phyloP scores from a whole-genome alignment of 306 rosid genomes.

The Cotoneaster glaucophyllus region DNA sequence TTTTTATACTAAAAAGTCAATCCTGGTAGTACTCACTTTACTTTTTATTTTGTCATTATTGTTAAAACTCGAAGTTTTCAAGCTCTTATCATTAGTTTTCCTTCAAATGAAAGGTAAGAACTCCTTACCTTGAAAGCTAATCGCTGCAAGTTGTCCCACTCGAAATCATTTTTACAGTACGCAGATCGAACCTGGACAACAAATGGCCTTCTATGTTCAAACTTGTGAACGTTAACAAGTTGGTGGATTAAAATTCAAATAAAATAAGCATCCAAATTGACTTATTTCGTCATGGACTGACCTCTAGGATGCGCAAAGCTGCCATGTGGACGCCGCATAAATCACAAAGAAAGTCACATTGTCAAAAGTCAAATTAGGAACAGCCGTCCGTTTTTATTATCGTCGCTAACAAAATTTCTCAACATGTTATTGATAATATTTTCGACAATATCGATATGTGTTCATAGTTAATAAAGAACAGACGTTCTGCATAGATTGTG shows the following conservation, averaged over 20 bases:
- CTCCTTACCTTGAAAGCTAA: constrained; percentile 55
- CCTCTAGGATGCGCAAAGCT: constrained; percentile 85
- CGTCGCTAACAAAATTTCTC: not conserved
- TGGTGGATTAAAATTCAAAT: not conserved
- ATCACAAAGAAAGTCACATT: not conserved
- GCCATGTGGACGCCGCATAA: constrained; percentile 28
- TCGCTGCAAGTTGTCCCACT: constrained; percentile 77
- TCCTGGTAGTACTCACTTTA: too few species aligned
- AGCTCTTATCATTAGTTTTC: too few species aligned
- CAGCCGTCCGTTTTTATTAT: too few species aligned
- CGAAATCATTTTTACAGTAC: constrained; percentile 80
- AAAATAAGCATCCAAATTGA: not conserved
- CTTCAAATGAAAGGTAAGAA: not conserved
- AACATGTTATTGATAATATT: too few species aligned
- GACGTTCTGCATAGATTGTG: too few species aligned
- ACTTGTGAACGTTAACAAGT: not conserved
- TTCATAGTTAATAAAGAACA: too few species aligned
- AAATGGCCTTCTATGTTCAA: not conserved
- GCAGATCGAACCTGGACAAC: constrained; percentile 73
- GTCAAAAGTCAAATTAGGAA: constrained; percentile 12
- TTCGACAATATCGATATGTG: too few species aligned
- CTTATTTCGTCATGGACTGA: constrained; percentile 15
- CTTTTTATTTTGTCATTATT: too few species aligned
- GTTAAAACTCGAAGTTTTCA: too few species aligned
- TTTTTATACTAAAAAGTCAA: too few species aligned